Evolutionary conservation across 805 yeast species (phyloP), one percentile per base, ranked within the genome.

Genomic region (Wickerhamiella siamensis): DNA sequence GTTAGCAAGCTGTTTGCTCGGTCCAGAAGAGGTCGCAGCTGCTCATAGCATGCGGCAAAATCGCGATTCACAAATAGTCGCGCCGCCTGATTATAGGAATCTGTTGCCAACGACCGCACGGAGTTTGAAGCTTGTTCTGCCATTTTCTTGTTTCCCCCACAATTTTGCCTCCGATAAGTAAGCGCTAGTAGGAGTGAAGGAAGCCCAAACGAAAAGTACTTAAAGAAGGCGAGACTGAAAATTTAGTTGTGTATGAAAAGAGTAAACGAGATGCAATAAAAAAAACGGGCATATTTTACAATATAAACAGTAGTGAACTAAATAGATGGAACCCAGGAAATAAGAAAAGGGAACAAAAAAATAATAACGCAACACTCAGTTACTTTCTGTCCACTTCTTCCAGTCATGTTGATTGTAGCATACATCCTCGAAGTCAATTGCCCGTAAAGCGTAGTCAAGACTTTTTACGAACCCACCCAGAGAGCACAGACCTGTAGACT

Each of bases 401-500:
- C 36, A 43, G n/a, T 45, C 38, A 24, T 37, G 48, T 15, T 36
- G 44, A 20, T 45, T 46, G 40, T 33, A 59, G 47, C 64, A 60
- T 10, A 47, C 46, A 10, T 51, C 50, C 12, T 51, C 59, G 40
- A 46, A 60, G 43, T 59, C 59, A 22, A 52, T 45, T 24, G 42
- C 36, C 29, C 36, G 41, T 17, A 60, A 43, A 12, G 58, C 51
- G 35, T 47, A 46, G 31, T 55, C 51, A 22, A 60, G 43, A 22
- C 58, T 55, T 34, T 50, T 47, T 35, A 56, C 27, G 42, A 60
- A 60, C 18, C 47, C 46, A 26, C 40, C 41, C 17, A 53, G 43
- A 4, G 60, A 50, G 47, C 68, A 63, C 41, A 61, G 47, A 3
- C 66, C 67, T 21, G 50, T 50, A 10, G 33, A 42, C 32, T 42